phyloP scores from a whole-genome alignment of 163 green algal genomes.

The Chloromonas sp. region DNA sequence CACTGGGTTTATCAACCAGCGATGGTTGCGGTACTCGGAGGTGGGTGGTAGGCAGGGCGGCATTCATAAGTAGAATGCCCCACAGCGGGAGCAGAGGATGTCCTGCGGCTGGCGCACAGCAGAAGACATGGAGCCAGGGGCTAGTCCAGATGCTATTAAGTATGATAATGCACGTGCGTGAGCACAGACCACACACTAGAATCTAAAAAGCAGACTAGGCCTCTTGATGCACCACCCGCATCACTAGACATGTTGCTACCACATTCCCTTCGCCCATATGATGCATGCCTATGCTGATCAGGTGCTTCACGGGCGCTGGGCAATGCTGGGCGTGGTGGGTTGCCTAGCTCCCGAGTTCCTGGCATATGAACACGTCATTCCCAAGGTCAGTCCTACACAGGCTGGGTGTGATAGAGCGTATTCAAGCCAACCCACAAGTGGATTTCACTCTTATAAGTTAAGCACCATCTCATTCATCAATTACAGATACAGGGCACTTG shows the following conservation, averaged over 20 bases:
- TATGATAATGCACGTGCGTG: too few relatives aligned
- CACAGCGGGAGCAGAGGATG: neutral
- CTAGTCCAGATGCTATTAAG: too few relatives aligned
- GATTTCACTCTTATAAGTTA: neutral
- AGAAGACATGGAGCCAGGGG: too few relatives aligned
- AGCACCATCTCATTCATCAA: too few relatives aligned
- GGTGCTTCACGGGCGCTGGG: constrained; percentile 13
- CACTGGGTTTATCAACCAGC: constrained; percentile 77
- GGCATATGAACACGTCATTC: constrained; percentile 67
- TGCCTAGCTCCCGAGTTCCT: constrained; percentile 85
- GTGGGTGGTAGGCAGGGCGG: neutral
- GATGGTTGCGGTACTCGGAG: constrained; percentile 9
- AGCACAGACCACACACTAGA: too few relatives aligned
- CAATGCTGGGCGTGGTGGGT: constrained; percentile 73
- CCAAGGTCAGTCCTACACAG: constrained; percentile 26
- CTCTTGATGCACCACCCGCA: too few relatives aligned
- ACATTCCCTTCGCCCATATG: neutral
- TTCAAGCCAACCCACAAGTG: neutral
- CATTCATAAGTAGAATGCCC: neutral
- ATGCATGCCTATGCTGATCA: neutral
- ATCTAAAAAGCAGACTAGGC: too few relatives aligned
- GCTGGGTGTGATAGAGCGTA: neutral
- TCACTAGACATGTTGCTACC: too few relatives aligned
- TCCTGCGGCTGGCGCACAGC: too few relatives aligned
- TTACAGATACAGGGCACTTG: too few relatives aligned